Evolutionary conservation across 2,329 filamentous ascomycete species (phyloP).

Genomic region (Fusarium veterinarium): DNA sequence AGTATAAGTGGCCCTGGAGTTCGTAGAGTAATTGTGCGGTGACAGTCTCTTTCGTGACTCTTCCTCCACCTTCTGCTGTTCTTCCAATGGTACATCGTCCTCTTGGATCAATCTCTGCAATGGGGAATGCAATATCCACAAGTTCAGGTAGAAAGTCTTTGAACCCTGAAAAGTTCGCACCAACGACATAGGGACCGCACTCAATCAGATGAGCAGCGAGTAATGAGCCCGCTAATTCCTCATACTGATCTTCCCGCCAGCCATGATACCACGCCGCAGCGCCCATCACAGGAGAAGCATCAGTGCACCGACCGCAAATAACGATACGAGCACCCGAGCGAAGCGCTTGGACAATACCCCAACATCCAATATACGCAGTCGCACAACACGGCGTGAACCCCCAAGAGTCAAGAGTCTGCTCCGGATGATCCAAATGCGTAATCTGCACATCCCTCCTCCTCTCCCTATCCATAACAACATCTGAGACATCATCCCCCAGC

Average conservation of each 20-base stretch:
- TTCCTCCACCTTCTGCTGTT: conserved; percentile 50
- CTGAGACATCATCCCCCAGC: conserved; percentile 53
- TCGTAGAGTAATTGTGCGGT: conserved; percentile 58
- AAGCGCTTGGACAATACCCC: conserved; percentile 59
- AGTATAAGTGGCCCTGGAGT: conserved; percentile 57
- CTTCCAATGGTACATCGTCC: conserved; percentile 52
- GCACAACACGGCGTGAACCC: conserved; percentile 43
- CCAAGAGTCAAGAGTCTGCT: conserved; percentile 46
- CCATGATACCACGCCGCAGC: conserved; percentile 67
- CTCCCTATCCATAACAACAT: conserved; percentile 35
- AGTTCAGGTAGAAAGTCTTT: conserved; percentile 45
- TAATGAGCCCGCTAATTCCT: conserved; percentile 61
- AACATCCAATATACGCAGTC: conserved; percentile 61
- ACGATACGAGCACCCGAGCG: conserved; percentile 59
- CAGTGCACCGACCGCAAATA: conserved; percentile 61
- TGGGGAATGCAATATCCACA: conserved; percentile 51
- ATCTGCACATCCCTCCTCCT: conserved; percentile 31
- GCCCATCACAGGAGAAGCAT: conserved; percentile 65
- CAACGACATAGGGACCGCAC: conserved; percentile 65
- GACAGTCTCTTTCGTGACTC: conserved; percentile 51
- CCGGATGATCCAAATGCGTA: conserved; percentile 47
- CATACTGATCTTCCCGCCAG: conserved; percentile 61
- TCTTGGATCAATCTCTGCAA: conserved; percentile 51
- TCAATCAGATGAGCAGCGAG: conserved; percentile 66
- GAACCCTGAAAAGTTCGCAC: conserved; percentile 65